Percentiles rank a stretch among this genome's conserved stretches.
Conservation (phyloP, 345 rosid genomes). For the Eucalyptus shirleyi region DNA sequence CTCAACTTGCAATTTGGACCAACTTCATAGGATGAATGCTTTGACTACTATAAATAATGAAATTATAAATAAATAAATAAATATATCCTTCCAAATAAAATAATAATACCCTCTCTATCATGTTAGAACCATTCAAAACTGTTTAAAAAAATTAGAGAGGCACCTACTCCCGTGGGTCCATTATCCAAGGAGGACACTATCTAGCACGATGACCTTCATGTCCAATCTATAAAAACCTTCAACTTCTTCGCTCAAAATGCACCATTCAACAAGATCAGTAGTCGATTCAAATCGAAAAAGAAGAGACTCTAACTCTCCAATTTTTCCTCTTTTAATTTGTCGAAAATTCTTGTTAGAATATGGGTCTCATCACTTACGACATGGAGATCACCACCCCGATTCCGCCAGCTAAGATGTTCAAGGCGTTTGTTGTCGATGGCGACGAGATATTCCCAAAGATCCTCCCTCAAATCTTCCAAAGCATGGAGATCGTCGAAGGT, state of each 20-base stretch:
- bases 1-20: not conserved
- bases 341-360: not conserved
- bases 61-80: too few relatives aligned
- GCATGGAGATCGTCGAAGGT: conserved; percentile 9
- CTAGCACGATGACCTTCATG: not conserved
- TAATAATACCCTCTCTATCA: not conserved
- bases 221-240: not conserved
- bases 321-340: not conserved
- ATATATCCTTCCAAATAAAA: too few relatives aligned
- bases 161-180: not conserved
- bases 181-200: not conserved
- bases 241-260: not conserved
- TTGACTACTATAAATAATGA: not conserved
- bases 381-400: not conserved
- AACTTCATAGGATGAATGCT: not conserved
- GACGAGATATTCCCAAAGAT: conserved; percentile 5
- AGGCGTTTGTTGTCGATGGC: conserved; percentile 3
- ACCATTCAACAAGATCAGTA: not conserved
- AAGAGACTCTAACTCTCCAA: not conserved
- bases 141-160: not conserved
- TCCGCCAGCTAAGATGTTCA: conserved; percentile 3
- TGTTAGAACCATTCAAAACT: not conserved
- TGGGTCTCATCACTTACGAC: not conserved
- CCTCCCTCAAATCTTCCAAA: conserved; percentile 5
- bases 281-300: not conserved